Conservation (phyloP, 106 monocot species). For the Allium cepa region DNA sequence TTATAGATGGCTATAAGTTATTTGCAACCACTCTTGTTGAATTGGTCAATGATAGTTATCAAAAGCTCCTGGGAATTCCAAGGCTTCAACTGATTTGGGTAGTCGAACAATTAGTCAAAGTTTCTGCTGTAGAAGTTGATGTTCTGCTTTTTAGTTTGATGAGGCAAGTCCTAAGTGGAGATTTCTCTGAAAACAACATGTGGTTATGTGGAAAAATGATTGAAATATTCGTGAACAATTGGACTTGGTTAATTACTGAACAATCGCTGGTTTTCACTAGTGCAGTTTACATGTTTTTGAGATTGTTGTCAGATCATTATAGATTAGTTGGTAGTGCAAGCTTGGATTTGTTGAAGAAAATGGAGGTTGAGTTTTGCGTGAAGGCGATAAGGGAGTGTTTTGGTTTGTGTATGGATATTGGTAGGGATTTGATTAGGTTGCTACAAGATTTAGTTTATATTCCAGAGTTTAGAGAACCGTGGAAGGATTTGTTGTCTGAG, state of each 20-base stretch:
- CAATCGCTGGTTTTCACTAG: slow-evolving; percentile 35
- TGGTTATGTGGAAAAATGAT: too few relatives aligned
- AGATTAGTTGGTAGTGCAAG: slow-evolving; percentile 22
- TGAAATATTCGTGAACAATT: slow-evolving; percentile 7
- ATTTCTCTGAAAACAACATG: too few relatives aligned
- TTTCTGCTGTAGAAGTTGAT: too few relatives aligned
- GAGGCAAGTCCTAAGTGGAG: too few relatives aligned
- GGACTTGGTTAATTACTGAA: slow-evolving; percentile 38
- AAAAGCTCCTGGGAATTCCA: neutral
- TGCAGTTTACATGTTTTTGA: slow-evolving; percentile 44
- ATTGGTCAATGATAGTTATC: neutral
- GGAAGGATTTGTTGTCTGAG: slow-evolving; percentile 51
- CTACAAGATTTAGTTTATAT: slow-evolving; percentile 55
- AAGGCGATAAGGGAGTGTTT: slow-evolving; percentile 46
- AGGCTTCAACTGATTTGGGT: too few relatives aligned
- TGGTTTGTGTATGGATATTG: slow-evolving; percentile 46
- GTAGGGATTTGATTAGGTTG: slow-evolving; percentile 64
- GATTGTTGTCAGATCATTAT: slow-evolving; percentile 69
- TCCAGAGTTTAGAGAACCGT: slow-evolving; percentile 57
- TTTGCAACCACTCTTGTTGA: too few relatives aligned
- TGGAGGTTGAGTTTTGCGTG: slow-evolving; percentile 60
- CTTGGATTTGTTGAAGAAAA: slow-evolving; percentile 36
- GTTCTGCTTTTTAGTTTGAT: too few relatives aligned
- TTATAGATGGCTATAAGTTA: too few relatives aligned
- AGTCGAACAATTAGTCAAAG: too few relatives aligned